phyloP scores from a whole-genome alignment of 176 grass and related monocot genomes.

The maize (Zea mays) region DNA sequence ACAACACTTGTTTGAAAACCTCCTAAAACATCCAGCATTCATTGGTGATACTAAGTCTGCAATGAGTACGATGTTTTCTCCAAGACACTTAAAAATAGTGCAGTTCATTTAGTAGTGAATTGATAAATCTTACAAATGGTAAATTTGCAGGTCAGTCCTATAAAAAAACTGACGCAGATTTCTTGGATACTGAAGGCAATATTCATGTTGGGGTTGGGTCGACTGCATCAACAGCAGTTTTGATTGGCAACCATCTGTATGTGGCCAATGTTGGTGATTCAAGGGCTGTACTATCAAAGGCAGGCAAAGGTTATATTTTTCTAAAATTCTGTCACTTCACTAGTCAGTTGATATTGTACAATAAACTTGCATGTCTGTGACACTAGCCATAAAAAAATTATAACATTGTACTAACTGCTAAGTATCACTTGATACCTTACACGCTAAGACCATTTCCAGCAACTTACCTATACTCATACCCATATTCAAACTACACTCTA shows the following conservation, averaged over 20 bases:
- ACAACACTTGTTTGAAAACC: constrained; percentile 79
- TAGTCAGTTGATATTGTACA: constrained; percentile 5
- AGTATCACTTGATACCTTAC: constrained; percentile 17
- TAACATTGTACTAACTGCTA: constrained; percentile 7
- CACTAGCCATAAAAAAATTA: constrained; percentile 13
- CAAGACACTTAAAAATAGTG: constrained; percentile 21
- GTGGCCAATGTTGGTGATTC: constrained; percentile 97
- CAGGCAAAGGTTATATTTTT: constrained; percentile 69
- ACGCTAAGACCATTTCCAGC: too few relatives aligned
- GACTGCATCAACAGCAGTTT: constrained; percentile 80
- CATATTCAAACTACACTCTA: too few relatives aligned
- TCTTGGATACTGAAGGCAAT: constrained; percentile 69
- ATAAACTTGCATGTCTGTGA: background rate
- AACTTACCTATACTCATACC: too few relatives aligned
- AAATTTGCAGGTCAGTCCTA: constrained; percentile 73
- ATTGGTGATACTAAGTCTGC: constrained; percentile 74
- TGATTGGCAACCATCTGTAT: constrained; percentile 71
- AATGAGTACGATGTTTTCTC: constrained; percentile 61
- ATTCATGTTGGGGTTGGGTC: constrained; percentile 69
- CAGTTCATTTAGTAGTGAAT: constrained; percentile 17
- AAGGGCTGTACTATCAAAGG: constrained; percentile 77
- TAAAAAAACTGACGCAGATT: constrained; percentile 72
- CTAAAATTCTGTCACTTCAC: background rate
- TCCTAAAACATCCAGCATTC: constrained; percentile 73
- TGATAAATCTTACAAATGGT: constrained; percentile 33